Base-by-base conservation (phyloP, 2,329 filamentous ascomycete genomes). In the Pestalotiopsis sp. region DNA sequence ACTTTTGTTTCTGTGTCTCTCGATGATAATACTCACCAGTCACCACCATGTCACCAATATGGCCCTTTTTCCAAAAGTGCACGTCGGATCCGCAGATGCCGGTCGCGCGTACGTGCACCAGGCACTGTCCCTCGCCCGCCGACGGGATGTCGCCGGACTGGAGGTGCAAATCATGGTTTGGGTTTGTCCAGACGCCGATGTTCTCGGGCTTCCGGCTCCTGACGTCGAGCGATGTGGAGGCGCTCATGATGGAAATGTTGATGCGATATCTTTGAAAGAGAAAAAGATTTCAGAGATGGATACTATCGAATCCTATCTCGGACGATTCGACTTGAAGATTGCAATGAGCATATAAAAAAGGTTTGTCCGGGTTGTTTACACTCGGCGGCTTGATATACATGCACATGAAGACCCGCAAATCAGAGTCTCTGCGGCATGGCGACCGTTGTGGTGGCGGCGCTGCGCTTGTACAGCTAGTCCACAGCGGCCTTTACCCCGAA, bases 81-180 rank as follows among this genome's bases (percentile, higher is more conserved):
- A 81, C 78, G 65, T 74, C 74, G 13, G 72, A 75, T 23, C 90
- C 90, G 79, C 90, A 92, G 72, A 92, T 92, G 58, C 90, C 91
- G 2, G 90, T 92, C 76, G 87, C 90, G 78, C 90, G 90, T 75
- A 92, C 84, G 67, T 88, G 88, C 57, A 92, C 77, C 31, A 89
- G 86, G 52, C 91, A 65, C 4, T 63, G 57, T 4, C 57, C 57
- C 12, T 27, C 57, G 17, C 23, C 25, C 25, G 25, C 9, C 11
- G 57, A 25, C 23, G 57, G 57, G 25, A 59, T 9, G 3, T 20
- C 20, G 3, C 57, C 20, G 23, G 57, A n/a, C 23, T 59, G 57
- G 11, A 59, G 57, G 17, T 59, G 57, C 20, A 59, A 36, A 11
- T 59, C 57, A 59, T 59, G 57, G 20, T 59, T 59, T 59, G 57